Percentiles rank a stretch among this genome's conserved stretches.
Conservation (phyloP, 2,329 filamentous ascomycete genomes). For the Trichoderma cornu-damae region DNA sequence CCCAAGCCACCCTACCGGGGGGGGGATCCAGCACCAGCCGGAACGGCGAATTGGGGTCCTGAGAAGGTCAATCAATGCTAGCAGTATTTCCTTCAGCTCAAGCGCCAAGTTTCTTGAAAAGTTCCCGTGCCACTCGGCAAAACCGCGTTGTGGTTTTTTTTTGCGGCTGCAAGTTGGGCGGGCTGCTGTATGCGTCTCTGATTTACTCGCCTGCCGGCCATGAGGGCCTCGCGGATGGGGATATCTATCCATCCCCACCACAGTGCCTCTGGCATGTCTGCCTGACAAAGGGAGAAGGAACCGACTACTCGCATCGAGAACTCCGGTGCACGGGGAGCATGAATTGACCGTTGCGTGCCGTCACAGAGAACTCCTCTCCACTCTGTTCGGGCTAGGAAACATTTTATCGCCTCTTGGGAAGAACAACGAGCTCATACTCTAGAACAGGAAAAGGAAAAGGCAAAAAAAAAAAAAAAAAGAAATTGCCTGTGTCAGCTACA, state of each 20-base stretch:
- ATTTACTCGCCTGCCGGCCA: conserved; percentile 29
- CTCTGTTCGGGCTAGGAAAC: conserved; percentile 34
- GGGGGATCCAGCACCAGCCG: conserved; percentile 31
- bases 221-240: conserved; percentile 15
- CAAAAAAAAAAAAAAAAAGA: background rate
- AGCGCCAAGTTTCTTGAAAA: conserved; percentile 26
- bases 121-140: conserved; percentile 31
- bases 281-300: conserved; percentile 32
- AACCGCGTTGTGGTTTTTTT: conserved; percentile 32
- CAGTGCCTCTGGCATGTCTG: conserved; percentile 33
- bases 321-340: conserved; percentile 24
- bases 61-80: no score
- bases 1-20: conserved; percentile 32
- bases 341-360: conserved; percentile 26
- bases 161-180: conserved; percentile 25
- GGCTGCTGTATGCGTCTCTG: conserved; percentile 29
- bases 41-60: conserved; percentile 32
- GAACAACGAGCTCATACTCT: conserved; percentile 39
- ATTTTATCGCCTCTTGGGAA: conserved; percentile 31
- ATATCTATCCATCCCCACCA: conserved; percentile 32
- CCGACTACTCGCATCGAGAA: conserved; percentile 29
- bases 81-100: conserved; percentile 27
- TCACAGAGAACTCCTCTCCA: conserved; percentile 35
- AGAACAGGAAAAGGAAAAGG: background rate
- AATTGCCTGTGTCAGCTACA: conserved; percentile 4